Conservation (phyloP, 345 rosid genomes). For the Linum tenue region DNA sequence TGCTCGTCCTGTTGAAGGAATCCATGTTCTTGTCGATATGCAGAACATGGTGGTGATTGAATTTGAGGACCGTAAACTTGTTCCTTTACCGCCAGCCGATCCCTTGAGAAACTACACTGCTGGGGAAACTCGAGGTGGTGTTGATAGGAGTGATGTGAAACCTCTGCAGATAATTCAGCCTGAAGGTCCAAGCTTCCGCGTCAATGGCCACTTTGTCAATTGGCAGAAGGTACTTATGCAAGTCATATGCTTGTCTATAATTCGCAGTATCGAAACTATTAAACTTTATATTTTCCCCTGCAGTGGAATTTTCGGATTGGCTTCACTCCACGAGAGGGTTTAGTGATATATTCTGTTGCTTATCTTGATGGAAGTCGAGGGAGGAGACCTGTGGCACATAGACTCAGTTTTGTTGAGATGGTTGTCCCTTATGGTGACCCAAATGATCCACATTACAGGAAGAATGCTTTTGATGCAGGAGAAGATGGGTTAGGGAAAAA, state of each 20-base stretch:
- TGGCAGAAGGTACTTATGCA: constrained; percentile 68
- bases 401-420: constrained; percentile 92
- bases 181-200: constrained; percentile 94
- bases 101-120: constrained; percentile 83
- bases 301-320: constrained; percentile 97
- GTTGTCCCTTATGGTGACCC: constrained; percentile 98
- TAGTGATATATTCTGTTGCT: constrained; percentile 84
- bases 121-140: constrained; percentile 84
- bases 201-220: constrained; percentile 63
- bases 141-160: constrained; percentile 88
- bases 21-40: constrained; percentile 78
- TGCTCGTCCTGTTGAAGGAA: constrained; percentile 90
- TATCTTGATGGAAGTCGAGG: constrained; percentile 87
- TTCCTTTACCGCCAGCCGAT: constrained; percentile 87
- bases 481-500: constrained; percentile 95
- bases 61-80: constrained; percentile 80
- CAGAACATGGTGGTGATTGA: constrained; percentile 85
- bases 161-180: constrained; percentile 77
- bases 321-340: constrained; percentile 84
- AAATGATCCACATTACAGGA: constrained; percentile 85
- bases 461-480: constrained; percentile 93
- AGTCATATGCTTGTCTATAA: background rate
- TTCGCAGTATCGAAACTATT: constrained; percentile 4
- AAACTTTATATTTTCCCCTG: constrained; percentile 16
- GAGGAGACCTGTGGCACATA: constrained; percentile 77